Evolutionary conservation across 2,329 filamentous ascomycete species (phyloP), one percentile per base, ranked within the genome.

Genomic region (Colletotrichum gloeosporioides): DNA sequence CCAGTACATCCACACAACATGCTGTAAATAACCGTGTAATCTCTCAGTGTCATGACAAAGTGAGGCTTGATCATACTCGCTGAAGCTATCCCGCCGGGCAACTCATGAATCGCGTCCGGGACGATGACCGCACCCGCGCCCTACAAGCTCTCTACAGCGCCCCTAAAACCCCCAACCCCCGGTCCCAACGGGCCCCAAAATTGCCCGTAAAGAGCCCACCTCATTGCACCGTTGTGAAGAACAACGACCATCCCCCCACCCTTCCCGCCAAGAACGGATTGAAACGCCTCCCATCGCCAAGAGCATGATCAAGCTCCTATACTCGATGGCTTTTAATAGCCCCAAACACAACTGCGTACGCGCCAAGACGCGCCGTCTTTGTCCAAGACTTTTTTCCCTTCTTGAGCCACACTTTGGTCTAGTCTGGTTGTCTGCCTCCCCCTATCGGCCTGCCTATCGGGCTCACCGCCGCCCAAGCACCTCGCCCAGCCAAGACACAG

Each of bases 271-370:
- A 76, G 73, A 63, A 71, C 15, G 36, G 53, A 67, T 73, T 73
- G 69, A 67, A 73, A 75, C 71, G 69, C 65, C 67, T 62, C 44
- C 44, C 53, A 73, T 75, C 63, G 73, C 73, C 73, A 76, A 76
- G 73, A 64, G 69, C 73, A 73, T 49, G 63, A 66, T 73, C 73
- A 64, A 76, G 73, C 73, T 76, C 69, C n/a, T 73, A 65, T 69
- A 72, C 44, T 64, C 73, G 73, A 76, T 69, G 63, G 57, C 73
- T 64, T 73, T 64, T 64, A 29, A 76, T 76, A 76, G 69, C 63
- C 69, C 73, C 36, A 76, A 73, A 76, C 73, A 27, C 69, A 16
- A n/a, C 64, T 18, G 55, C 62, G 63, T 64, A 76, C 27, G 39
- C 63, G 73, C 69, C 73, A 76, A 76, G 73, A 22, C 55, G 32